These are phyloP conservation scores for Anethum foeniculum DNA, from an alignment of 140 eudicot genomes.

Conservation along the genomic window DNA sequence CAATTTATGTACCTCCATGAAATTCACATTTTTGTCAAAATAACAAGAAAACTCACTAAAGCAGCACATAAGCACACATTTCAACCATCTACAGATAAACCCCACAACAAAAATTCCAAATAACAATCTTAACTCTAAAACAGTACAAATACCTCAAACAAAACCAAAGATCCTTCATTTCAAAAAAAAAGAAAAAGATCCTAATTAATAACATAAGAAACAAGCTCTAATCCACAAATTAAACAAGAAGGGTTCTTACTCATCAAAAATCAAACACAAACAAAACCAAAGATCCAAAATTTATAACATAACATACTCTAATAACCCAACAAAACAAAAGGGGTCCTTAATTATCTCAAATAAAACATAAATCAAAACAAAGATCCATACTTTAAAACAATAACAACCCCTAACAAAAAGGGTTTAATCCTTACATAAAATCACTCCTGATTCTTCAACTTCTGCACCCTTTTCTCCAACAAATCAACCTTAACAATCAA, in stretches of 20 bases:
- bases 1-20: background rate
- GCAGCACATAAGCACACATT: background rate
- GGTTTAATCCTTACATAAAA: background rate
- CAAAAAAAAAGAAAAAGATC: no score
- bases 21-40: background rate
- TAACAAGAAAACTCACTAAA: background rate
- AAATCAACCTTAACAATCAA: slow-evolving; percentile 17
- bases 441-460: slow-evolving; percentile 10
- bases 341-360: background rate
- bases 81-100: background rate
- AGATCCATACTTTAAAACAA: background rate
- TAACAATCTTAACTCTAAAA: background rate
- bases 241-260: background rate
- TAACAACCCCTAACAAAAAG: background rate
- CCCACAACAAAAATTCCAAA: background rate
- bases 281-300: background rate
- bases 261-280: background rate
- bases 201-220: background rate
- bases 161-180: no score
- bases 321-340: background rate
- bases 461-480: slow-evolving; percentile 22
- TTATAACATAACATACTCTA: background rate
- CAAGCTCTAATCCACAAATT: background rate
- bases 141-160: background rate
- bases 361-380: background rate